These are phyloP conservation scores for Wickerhamiella spandovensis DNA, from an alignment of 805 yeast genomes.

Conservation along the genomic window DNA sequence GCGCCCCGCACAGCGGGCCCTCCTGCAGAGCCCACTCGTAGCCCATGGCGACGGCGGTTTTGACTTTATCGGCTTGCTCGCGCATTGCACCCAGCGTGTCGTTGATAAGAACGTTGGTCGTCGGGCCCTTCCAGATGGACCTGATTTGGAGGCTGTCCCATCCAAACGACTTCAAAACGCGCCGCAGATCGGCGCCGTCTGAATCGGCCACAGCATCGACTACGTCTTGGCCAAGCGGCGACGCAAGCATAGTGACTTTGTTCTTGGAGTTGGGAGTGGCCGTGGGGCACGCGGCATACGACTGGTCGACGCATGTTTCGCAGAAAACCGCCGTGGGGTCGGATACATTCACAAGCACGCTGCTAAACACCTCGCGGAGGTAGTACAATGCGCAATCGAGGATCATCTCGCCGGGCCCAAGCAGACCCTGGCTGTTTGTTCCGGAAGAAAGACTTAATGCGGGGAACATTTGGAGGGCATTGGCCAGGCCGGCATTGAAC, in stretches of 20 bases:
- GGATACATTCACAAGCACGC: conserved; percentile 64
- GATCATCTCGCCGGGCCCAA: conserved; percentile 80
- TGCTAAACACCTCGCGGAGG: conserved; percentile 47
- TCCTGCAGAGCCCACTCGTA: conserved; percentile 72
- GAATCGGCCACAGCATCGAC: background rate
- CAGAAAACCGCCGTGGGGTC: conserved; percentile 70
- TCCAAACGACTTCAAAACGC: conserved; percentile 31
- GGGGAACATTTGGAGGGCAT: conserved; percentile 52
- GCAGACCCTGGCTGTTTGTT: conserved; percentile 69
- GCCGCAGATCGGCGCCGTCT: background rate
- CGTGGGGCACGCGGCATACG: conserved; percentile 55
- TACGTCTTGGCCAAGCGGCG: background rate
- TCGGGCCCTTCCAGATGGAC: conserved; percentile 70
- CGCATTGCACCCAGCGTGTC: conserved; percentile 66
- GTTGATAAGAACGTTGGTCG: conserved; percentile 44
- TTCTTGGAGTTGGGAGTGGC: conserved; percentile 42
- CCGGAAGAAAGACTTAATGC: conserved; percentile 61
- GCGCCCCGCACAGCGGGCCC: conserved; percentile 90
- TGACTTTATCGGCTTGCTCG: conserved; percentile 30
- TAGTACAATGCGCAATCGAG: conserved; percentile 75
- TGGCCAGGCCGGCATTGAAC: conserved; percentile 30
- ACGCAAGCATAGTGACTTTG: conserved; percentile 33
- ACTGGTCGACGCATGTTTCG: conserved; percentile 57
- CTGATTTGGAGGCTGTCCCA: conserved; percentile 83
- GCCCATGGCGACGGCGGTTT: conserved; percentile 54